Evolutionary conservation across 2,329 filamentous ascomycete species (phyloP).

Genomic region (Chaetomium strumarium): DNA sequence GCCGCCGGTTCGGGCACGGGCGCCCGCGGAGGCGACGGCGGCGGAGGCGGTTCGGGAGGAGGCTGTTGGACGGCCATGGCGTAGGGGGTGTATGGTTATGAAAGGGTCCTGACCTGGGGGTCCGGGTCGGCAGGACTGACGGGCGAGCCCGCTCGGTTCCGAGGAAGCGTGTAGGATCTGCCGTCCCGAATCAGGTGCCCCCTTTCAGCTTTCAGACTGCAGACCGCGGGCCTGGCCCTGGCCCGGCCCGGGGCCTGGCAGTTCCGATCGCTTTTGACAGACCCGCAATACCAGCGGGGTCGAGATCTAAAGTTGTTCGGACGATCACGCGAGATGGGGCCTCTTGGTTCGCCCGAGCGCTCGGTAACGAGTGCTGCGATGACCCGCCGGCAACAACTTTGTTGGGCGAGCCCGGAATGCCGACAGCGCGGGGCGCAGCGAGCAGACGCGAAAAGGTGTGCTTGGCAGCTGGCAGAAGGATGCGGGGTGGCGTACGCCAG

Average conservation of each 20-base stretch:
- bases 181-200: no score
- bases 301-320: no score
- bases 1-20: slow-evolving; percentile 35
- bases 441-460: background rate
- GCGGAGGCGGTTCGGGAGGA: slow-evolving; percentile 21
- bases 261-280: no score
- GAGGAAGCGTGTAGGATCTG: slow-evolving; percentile 7
- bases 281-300: no score
- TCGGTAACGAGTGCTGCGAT: background rate
- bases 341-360: no score
- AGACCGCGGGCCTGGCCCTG: no score
- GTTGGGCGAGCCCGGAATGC: background rate
- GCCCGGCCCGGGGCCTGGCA: no score
- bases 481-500: slow-evolving; percentile 4
- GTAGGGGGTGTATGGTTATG: slow-evolving; percentile 1
- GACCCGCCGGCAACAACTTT: slow-evolving; percentile 1
- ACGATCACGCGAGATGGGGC: background rate
- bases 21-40: slow-evolving; percentile 28
- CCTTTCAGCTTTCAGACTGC: no score
- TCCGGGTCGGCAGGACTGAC: slow-evolving; percentile 1
- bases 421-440: background rate
- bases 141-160: slow-evolving; percentile 24
- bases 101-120: slow-evolving; percentile 8
- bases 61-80: slow-evolving; percentile 21
- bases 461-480: slow-evolving; percentile 9